A percentile compares a stretch with the other conserved stretches of the same genome.
These are phyloP conservation scores for Parathielavia hyrcaniae DNA, from an alignment of 495 filamentous ascomycete species.

Conservation along the genomic window DNA sequence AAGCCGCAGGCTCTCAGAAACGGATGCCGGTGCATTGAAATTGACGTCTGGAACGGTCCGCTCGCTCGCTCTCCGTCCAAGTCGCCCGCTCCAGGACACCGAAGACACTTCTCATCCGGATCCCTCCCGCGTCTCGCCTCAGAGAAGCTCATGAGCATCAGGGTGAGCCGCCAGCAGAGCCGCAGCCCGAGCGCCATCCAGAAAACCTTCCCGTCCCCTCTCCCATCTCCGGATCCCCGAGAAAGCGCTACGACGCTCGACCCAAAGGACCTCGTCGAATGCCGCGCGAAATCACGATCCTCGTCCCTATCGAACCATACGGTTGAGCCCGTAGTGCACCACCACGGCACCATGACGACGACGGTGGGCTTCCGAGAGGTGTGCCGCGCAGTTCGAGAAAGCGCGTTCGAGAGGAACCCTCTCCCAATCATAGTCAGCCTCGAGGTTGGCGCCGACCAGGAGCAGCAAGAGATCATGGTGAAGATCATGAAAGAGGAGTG, in stretches of 20 bases:
- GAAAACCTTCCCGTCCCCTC: constrained; percentile 3
- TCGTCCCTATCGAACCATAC: constrained; percentile 25
- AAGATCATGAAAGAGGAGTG: constrained; percentile 86
- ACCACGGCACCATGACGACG: constrained; percentile 70
- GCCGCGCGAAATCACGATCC: constrained; percentile 21
- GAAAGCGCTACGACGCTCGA: constrained; percentile 27
- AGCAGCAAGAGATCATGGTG: constrained; percentile 86
- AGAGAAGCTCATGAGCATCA: constrained; percentile 28
- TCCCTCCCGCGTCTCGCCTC: constrained; percentile 34
- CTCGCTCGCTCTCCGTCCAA: constrained; percentile 26
- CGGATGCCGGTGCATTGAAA: constrained; percentile 88
- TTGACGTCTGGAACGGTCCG: constrained; percentile 87
- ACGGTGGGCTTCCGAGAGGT: constrained; percentile 82
- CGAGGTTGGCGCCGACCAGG: constrained; percentile 74
- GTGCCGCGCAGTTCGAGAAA: constrained; percentile 70
- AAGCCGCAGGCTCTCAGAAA: constrained; percentile 46
- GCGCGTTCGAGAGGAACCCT: constrained; percentile 64
- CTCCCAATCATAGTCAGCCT: constrained; percentile 84
- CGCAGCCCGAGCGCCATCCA: constrained; percentile 18
- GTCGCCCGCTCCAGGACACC: constrained; percentile 29
- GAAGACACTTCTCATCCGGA: constrained; percentile 36
- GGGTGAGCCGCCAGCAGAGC: constrained; percentile 26
- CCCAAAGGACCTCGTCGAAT: constrained; percentile 23
- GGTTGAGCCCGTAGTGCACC: constrained; percentile 29
- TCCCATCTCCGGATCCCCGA: constrained; percentile 12